phyloP scores from a whole-genome alignment of 2,329 filamentous ascomycete genomes.

The Colletotrichum shisoi region DNA sequence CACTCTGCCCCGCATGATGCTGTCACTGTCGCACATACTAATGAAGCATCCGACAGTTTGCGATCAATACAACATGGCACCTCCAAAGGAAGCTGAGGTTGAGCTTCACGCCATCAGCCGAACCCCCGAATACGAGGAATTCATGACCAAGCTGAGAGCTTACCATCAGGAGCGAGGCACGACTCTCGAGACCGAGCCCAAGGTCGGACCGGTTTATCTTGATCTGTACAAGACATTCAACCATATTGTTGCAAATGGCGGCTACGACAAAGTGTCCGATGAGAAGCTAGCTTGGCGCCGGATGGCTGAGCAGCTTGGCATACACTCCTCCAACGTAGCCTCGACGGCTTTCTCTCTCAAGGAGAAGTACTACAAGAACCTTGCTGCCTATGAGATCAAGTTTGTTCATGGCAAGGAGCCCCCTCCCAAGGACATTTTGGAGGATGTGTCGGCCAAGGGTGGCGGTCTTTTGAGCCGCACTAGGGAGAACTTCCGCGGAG shows the following conservation, averaged over 20 bases:
- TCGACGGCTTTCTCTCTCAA: conserved; percentile 89
- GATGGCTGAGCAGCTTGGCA: conserved; percentile 77
- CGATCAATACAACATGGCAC: conserved; percentile 23
- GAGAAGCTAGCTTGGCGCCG: conserved; percentile 87
- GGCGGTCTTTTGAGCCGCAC: conserved; percentile 81
- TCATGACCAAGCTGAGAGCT: conserved; percentile 74
- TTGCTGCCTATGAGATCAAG: conserved; percentile 86
- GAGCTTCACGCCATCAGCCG: conserved; percentile 61
- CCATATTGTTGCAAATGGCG: conserved; percentile 76
- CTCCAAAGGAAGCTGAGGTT: conserved; percentile 44
- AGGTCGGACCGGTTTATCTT: conserved; percentile 77
- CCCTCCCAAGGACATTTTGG: conserved; percentile 85
- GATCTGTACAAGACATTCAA: conserved; percentile 82
- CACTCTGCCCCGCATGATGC: not conserved
- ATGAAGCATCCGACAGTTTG: not conserved
- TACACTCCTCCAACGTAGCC: conserved; percentile 76
- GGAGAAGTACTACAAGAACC: conserved; percentile 87
- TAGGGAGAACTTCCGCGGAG: conserved; percentile 72
- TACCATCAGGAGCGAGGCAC: conserved; percentile 85
- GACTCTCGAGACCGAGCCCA: conserved; percentile 79
- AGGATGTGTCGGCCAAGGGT: conserved; percentile 86
- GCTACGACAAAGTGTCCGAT: conserved; percentile 84
- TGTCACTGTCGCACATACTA: not conserved
- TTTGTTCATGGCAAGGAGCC: conserved; percentile 80
- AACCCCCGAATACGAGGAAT: conserved; percentile 77